Conservation (phyloP, 306 rosid species). For the Quercus robur region DNA sequence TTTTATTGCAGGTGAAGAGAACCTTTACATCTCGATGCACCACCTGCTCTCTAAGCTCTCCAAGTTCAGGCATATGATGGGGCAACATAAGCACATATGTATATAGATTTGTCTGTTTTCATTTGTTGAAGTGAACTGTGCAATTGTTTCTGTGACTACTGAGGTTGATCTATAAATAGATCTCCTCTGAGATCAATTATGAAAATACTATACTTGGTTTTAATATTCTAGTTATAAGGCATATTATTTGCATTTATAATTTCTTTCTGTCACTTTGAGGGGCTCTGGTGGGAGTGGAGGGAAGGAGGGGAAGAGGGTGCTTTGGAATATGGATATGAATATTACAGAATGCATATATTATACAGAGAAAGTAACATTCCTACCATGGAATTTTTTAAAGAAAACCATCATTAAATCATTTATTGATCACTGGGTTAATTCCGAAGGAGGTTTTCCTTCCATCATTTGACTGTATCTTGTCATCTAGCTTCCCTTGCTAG, state of each 20-base stretch:
- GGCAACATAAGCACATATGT: not conserved
- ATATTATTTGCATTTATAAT: not conserved
- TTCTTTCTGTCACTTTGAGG: not conserved
- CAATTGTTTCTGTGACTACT: not conserved
- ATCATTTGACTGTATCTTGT: too few species aligned
- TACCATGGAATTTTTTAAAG: too few species aligned
- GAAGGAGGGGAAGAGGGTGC: not conserved
- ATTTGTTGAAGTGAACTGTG: not conserved
- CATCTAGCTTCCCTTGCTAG: too few species aligned
- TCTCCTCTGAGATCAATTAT: not conserved
- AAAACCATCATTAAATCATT: too few species aligned
- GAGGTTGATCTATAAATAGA: not conserved
- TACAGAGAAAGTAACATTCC: too few species aligned
- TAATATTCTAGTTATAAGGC: not conserved
- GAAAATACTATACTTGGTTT: not conserved
- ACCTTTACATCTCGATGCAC: not conserved
- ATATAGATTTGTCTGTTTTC: not conserved
- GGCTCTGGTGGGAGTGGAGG: not conserved
- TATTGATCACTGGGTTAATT: too few species aligned
- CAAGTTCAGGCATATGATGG: not conserved
- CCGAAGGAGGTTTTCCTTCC: too few species aligned
- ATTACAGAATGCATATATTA: too few species aligned
- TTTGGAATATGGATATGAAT: too few species aligned
- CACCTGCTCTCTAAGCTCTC: not conserved
- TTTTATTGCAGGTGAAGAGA: not conserved